Base-by-base conservation (phyloP, 176 grass and related monocot species). In the Ananas comosus region DNA sequence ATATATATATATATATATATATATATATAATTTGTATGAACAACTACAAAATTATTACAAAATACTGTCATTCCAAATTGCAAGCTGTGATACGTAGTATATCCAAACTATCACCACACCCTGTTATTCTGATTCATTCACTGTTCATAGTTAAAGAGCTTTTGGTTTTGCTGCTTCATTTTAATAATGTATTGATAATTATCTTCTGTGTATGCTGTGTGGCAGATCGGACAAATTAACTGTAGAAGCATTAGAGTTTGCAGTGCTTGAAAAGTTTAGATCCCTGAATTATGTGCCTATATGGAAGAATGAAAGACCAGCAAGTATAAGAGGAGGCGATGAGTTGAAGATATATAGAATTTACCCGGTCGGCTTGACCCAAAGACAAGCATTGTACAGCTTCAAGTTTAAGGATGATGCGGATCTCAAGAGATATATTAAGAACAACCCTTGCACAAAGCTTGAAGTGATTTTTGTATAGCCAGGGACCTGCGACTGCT, bases 291-390 rank as follows among this genome's bases (percentile, higher is more conserved):
- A 97, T 73, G 69, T 83, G 56, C 86, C 89, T 51, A 64, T 97
- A 70, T 97, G 94, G 94, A 97, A 85, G 69, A 86, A 83, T 47
- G 94, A 93, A 84, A 93, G 89, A 23, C 94, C 94, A 66, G 70
- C 59, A 1, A 83, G 74, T 78, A 79, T 97, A 81, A 83, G 82
- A 90, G 89, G 86, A 63, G 84, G 77, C 16, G 58, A 83, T 12
- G 82, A 90, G 50, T 81, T 93, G 82, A 90, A 88, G 79, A 72
- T 93, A 56, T 78, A 97, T 78, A 84, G 29, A 79, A 81, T 97
- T 64, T 90, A 97, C 59, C 93, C 93, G 9, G 57, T 97, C 11
- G 93, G 86, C 23, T 74, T 88, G 64, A 81, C 86, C 23, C 80
- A 87, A 73, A 67, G 74, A 68, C 51, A 68, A 76, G 74, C 74